phyloP scores from a whole-genome alignment of 164 flowering plant species.

The Cinnamomum chago region DNA sequence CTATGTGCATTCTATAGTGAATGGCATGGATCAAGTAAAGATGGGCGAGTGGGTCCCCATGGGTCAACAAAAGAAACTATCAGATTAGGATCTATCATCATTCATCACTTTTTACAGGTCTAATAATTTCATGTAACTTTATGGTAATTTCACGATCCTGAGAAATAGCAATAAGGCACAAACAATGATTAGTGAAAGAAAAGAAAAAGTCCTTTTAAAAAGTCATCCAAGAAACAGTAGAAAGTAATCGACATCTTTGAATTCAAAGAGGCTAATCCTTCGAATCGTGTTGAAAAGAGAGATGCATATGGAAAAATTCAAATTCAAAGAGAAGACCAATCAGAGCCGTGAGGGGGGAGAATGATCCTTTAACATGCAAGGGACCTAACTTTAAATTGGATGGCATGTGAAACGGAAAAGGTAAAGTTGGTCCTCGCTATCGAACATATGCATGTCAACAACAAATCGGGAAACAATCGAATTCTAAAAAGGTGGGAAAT shows the following conservation, averaged over 20 bases:
- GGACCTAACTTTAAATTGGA: neutral
- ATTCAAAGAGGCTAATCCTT: neutral
- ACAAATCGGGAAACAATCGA: too few relatives aligned
- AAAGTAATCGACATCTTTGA: neutral
- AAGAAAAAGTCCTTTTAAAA: neutral
- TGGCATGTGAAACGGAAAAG: neutral
- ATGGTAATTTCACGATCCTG: neutral
- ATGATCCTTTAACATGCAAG: neutral
- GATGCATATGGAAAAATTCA: neutral
- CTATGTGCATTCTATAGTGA: neutral
- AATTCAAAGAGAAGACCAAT: neutral
- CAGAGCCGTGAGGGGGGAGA: neutral
- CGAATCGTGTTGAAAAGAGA: neutral
- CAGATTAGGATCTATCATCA: neutral
- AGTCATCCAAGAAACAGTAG: neutral
- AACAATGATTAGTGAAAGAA: neutral
- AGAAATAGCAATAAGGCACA: neutral
- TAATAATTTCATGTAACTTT: neutral
- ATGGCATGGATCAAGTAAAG: too few relatives aligned
- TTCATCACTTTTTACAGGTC: neutral
- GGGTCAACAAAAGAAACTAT: neutral
- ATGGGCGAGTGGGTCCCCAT: too few relatives aligned
- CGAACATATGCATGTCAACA: neutral
- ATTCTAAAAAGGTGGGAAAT: neutral
- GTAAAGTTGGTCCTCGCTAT: neutral